These are phyloP conservation scores for Rhodotorula sp. DNA, from an alignment of 1,284 basidiomycete species.

Conservation along the genomic window DNA sequence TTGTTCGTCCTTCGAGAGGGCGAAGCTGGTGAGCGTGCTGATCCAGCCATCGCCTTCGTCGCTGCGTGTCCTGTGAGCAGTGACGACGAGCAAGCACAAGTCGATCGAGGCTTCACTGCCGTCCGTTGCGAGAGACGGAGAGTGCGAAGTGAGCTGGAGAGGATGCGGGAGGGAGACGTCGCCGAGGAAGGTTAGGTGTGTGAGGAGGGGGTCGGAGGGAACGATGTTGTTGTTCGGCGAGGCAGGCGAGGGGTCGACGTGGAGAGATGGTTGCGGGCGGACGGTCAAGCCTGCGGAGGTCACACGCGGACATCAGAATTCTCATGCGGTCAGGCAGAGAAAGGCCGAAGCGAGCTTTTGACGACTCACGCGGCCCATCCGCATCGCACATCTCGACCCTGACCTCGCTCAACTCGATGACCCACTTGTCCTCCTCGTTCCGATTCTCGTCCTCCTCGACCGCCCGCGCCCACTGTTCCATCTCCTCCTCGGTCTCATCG, in stretches of 20 bases:
- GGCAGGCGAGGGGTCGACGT: conserved; percentile 6
- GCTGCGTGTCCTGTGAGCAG: not conserved
- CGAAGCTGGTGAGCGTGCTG: conserved; percentile 8
- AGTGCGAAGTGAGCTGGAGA: not conserved
- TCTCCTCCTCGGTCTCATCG: not conserved
- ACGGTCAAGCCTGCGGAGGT: conserved; percentile 30
- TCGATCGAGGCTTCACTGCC: conserved; percentile 22
- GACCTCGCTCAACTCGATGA: conserved; percentile 30
- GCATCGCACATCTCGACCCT: conserved; percentile 28
- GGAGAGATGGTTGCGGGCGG: conserved; percentile 21
- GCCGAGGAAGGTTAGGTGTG: conserved; percentile 29
- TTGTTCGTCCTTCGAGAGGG: conserved; percentile 11
- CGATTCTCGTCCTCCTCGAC: not conserved
- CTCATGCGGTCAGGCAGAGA: too few relatives aligned
- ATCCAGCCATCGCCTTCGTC: not conserved
- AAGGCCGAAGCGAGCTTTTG: not conserved
- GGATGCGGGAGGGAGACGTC: conserved; percentile 17
- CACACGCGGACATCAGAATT: too few relatives aligned
- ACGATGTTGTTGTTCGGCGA: not conserved
- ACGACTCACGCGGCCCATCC: conserved; percentile 27
- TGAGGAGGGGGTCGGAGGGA: conserved; percentile 8
- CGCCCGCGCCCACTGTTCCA: not conserved
- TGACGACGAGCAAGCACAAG: conserved; percentile 23
- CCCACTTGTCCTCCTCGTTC: conserved; percentile 1
- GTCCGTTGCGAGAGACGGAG: not conserved